Percentiles rank a stretch among this genome's conserved stretches.
Evolutionary conservation across 805 yeast species (phyloP).

Genomic region (Cephaloascus albidus): DNA sequence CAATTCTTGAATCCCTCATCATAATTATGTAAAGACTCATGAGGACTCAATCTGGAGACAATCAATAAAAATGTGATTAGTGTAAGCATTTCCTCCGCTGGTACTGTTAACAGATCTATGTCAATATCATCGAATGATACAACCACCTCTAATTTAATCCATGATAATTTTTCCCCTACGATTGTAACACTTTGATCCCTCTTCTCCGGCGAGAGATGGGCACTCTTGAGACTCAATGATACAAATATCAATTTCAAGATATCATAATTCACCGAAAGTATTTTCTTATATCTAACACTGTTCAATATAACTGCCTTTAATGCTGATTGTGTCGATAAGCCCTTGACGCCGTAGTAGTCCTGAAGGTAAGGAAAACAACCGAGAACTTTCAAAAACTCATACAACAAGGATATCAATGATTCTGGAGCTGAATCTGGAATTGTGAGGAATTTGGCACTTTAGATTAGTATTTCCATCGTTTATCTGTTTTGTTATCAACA

Average conservation of each 20-base stretch:
- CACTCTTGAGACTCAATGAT: slow-evolving; percentile 22
- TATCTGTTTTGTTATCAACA: no score
- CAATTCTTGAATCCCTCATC: slow-evolving; percentile 20
- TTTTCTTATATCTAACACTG: slow-evolving; percentile 26
- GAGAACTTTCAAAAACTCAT: not conserved
- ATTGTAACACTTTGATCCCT: slow-evolving; percentile 7
- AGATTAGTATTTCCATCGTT: no score
- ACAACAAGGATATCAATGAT: not conserved
- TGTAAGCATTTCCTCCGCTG: slow-evolving; percentile 29
- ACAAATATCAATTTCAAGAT: slow-evolving; percentile 36
- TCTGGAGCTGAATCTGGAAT: slow-evolving; percentile 1
- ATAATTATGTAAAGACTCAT: slow-evolving; percentile 17
- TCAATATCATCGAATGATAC: slow-evolving; percentile 34
- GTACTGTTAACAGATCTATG: slow-evolving; percentile 21
- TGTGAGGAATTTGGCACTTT: not conserved
- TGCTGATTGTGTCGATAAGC: not conserved
- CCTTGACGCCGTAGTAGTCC: not conserved
- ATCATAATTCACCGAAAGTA: slow-evolving; percentile 26
- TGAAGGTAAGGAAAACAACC: not conserved
- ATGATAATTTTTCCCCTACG: slow-evolving; percentile 7
- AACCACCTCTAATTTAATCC: slow-evolving; percentile 23
- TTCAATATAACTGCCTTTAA: slow-evolving; percentile 35
- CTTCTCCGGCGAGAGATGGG: slow-evolving; percentile 6
- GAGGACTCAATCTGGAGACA: slow-evolving; percentile 24
- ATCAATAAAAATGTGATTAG: slow-evolving; percentile 41